phyloP scores from a whole-genome alignment of 2,329 filamentous ascomycete genomes.

The Penicillium fuscoglaucum region DNA sequence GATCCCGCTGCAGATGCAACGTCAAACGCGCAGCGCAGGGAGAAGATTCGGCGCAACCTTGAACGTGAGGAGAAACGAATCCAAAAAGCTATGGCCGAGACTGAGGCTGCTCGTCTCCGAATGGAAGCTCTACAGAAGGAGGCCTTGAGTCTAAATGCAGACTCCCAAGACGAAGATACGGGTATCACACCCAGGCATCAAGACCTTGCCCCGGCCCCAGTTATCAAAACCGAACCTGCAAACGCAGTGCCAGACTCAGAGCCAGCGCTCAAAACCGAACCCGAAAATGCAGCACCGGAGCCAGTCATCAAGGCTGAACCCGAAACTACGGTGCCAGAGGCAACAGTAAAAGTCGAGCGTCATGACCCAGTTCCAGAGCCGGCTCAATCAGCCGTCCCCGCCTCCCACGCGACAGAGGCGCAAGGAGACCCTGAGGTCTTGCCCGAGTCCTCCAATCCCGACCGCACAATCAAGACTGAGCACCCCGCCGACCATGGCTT shows the following conservation, averaged over 20 bases:
- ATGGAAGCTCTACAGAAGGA: slow-evolving; percentile 35
- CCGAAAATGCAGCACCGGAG: neutral
- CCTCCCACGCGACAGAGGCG: neutral
- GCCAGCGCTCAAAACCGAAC: neutral
- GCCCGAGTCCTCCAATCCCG: neutral
- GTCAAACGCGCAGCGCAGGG: slow-evolving; percentile 41
- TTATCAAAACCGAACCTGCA: neutral
- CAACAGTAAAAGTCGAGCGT: neutral
- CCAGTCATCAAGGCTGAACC: neutral
- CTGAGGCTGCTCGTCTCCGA: slow-evolving; percentile 39
- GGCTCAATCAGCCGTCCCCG: neutral
- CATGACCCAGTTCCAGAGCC: neutral
- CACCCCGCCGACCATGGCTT: slow-evolving; percentile 2
- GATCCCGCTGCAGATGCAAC: slow-evolving; percentile 35
- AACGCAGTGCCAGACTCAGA: neutral
- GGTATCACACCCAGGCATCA: neutral
- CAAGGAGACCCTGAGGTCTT: neutral
- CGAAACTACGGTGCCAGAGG: neutral
- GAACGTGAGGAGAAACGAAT: slow-evolving; percentile 64
- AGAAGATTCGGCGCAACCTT: slow-evolving; percentile 50
- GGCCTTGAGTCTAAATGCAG: slow-evolving; percentile 14
- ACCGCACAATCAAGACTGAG: neutral
- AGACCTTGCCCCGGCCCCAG: neutral
- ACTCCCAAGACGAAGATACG: neutral
- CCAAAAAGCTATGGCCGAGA: slow-evolving; percentile 47